These are phyloP conservation scores for Podospora bellae-mahoneyi DNA, from an alignment of 495 filamentous ascomycete species.

Conservation along the genomic window DNA sequence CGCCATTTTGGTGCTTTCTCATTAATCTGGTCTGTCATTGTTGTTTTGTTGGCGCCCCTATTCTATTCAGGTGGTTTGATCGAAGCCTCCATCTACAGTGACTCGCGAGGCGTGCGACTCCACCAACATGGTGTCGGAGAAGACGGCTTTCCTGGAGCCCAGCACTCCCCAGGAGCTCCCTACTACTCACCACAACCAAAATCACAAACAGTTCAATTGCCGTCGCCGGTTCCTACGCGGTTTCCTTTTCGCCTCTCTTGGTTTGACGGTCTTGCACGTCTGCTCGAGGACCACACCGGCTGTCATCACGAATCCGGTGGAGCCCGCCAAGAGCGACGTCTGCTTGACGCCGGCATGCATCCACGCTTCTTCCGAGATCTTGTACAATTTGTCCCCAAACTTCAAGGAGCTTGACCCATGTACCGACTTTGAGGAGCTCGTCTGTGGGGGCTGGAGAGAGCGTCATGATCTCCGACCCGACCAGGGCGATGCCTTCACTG, in stretches of 20 bases:
- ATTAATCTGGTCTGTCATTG: too few relatives aligned
- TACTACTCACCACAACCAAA: too few relatives aligned
- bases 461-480: conserved; percentile 53
- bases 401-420: conserved; percentile 61
- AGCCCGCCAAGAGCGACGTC: conserved; percentile 13
- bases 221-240: background rate
- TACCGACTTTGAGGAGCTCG: conserved; percentile 62
- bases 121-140: background rate
- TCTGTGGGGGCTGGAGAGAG: conserved; percentile 60
- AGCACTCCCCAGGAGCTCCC: background rate
- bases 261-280: background rate
- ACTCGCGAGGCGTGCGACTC: background rate
- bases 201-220: background rate
- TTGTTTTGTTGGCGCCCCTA: too few relatives aligned
- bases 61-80: background rate
- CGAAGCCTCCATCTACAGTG: background rate
- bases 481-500: conserved; percentile 59
- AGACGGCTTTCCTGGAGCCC: background rate
- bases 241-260: background rate
- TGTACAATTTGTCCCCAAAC: conserved; percentile 59
- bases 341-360: conserved; percentile 64
- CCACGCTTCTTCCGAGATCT: conserved; percentile 65
- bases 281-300: background rate
- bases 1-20: too few relatives aligned
- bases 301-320: background rate